Evolutionary conservation across 75 land plant genomes (phyloP).

Genomic region (Isoetes taiwanensis): DNA sequence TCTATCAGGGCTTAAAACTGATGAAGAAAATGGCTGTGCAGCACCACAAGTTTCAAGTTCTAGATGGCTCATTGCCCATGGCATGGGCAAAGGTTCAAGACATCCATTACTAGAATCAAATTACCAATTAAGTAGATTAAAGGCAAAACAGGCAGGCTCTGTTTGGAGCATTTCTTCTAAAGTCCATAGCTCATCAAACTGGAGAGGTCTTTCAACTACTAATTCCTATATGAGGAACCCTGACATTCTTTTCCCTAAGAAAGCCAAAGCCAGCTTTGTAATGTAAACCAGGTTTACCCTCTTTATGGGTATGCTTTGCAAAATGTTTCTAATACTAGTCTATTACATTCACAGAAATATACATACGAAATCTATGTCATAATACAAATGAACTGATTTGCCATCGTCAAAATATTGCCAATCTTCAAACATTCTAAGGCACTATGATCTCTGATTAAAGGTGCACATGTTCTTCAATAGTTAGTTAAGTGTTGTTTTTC

Average conservation of each 20-base stretch:
- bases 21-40: neutral
- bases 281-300: too few species aligned
- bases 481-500: too few species aligned
- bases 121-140: neutral
- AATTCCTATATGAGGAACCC: conserved; percentile 14
- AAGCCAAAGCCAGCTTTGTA: too few species aligned
- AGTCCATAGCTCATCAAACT: conserved; percentile 6
- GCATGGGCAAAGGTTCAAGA: conserved; percentile 18
- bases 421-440: too few species aligned
- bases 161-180: conserved; percentile 23
- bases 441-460: too few species aligned
- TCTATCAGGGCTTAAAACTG: conserved; percentile 16
- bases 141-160: conserved; percentile 11
- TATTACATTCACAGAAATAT: too few species aligned
- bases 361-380: too few species aligned
- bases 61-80: conserved; percentile 27
- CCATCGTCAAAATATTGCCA: too few species aligned
- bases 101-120: conserved; percentile 8
- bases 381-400: too few species aligned
- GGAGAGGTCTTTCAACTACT: conserved; percentile 2
- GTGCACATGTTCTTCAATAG: too few species aligned
- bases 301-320: too few species aligned
- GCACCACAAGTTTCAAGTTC: conserved; percentile 13
- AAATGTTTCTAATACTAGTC: too few species aligned
- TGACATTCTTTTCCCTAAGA: conserved; percentile 13